These are phyloP conservation scores for Yarrowia keelungensis DNA, from an alignment of 805 yeast species.

Conservation along the genomic window DNA sequence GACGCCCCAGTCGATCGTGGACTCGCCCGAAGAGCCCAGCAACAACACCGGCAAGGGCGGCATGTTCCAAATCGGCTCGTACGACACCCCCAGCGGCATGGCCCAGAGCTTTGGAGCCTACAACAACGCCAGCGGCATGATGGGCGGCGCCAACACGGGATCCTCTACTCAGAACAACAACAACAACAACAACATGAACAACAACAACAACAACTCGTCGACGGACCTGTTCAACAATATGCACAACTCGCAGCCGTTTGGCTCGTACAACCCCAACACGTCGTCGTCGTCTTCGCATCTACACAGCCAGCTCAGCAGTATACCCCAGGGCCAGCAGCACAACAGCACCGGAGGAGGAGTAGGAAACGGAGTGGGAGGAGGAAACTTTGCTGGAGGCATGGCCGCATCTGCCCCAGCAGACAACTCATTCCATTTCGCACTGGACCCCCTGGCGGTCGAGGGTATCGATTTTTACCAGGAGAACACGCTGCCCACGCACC, in stretches of 20 bases:
- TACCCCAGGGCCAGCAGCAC: slow-evolving; percentile 31
- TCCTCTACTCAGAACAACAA: not conserved
- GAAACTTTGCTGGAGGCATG: not conserved
- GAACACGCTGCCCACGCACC: slow-evolving; percentile 22
- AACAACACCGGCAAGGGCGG: slow-evolving; percentile 12
- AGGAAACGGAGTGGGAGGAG: not conserved
- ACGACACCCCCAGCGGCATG: slow-evolving; percentile 31
- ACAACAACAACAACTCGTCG: slow-evolving; percentile 10
- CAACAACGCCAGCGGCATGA: slow-evolving; percentile 35
- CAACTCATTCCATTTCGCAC: slow-evolving; percentile 50
- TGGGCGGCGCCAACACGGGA: slow-evolving; percentile 9
- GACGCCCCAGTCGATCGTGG: slow-evolving; percentile 37
- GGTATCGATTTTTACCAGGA: slow-evolving; percentile 49
- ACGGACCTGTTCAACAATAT: slow-evolving; percentile 22
- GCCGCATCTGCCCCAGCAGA: slow-evolving; percentile 33
- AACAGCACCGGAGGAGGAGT: slow-evolving; percentile 22
- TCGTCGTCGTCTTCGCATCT: slow-evolving; percentile 25
- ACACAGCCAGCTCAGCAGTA: slow-evolving; percentile 33
- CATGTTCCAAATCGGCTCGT: slow-evolving; percentile 37
- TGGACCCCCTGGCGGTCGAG: slow-evolving; percentile 60
- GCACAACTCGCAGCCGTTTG: slow-evolving; percentile 21
- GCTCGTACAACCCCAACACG: slow-evolving; percentile 33
- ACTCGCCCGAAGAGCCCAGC: slow-evolving; percentile 38
- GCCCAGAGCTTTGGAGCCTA: slow-evolving; percentile 34
- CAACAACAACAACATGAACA: slow-evolving; percentile 3